A percentile compares a stretch with the other conserved stretches of the same genome.
phyloP scores from a whole-genome alignment of 2,329 filamentous ascomycete genomes.

The Xylaria sp. region DNA sequence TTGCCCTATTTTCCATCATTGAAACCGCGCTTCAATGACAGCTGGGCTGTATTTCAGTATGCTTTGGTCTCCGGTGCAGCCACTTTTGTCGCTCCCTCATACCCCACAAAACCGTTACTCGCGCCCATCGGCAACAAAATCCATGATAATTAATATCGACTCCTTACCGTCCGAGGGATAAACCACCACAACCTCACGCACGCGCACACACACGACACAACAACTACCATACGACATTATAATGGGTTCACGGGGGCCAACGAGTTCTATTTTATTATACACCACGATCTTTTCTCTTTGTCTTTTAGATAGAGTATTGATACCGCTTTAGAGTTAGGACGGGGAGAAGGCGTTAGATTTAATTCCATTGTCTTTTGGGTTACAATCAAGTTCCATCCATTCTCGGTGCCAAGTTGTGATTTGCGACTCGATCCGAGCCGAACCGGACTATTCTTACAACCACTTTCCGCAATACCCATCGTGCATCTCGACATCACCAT shows the following conservation, averaged over 20 bases:
- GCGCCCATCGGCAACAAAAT: constrained; percentile 23
- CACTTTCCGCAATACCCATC: too few relatives aligned
- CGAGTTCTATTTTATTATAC: neutral
- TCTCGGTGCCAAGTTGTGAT: too few relatives aligned
- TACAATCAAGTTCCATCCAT: too few relatives aligned
- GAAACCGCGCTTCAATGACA: constrained; percentile 15
- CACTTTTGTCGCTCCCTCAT: constrained; percentile 22
- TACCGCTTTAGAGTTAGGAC: constrained; percentile 23
- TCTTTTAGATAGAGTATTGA: constrained; percentile 6
- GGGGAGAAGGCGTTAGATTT: constrained; percentile 20
- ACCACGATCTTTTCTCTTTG: constrained; percentile 4
- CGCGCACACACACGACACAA: too few relatives aligned
- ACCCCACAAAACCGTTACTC: constrained; percentile 18
- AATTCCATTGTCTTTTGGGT: too few relatives aligned
- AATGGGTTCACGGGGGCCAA: too few relatives aligned
- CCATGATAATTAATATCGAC: too few relatives aligned
- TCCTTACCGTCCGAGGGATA: too few relatives aligned
- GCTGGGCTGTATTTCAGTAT: constrained; percentile 20
- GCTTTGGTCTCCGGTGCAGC: constrained; percentile 22
- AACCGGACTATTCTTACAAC: too few relatives aligned
- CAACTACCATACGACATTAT: constrained; percentile 16
- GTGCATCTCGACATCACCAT: too few relatives aligned
- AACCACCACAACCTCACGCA: too few relatives aligned
- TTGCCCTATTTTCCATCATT: constrained; percentile 6
- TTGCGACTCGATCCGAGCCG: too few relatives aligned